A percentile compares a stretch with the other conserved stretches of the same genome.
phyloP scores from a whole-genome alignment of 164 flowering plant species.

The Litsea cubeba region DNA sequence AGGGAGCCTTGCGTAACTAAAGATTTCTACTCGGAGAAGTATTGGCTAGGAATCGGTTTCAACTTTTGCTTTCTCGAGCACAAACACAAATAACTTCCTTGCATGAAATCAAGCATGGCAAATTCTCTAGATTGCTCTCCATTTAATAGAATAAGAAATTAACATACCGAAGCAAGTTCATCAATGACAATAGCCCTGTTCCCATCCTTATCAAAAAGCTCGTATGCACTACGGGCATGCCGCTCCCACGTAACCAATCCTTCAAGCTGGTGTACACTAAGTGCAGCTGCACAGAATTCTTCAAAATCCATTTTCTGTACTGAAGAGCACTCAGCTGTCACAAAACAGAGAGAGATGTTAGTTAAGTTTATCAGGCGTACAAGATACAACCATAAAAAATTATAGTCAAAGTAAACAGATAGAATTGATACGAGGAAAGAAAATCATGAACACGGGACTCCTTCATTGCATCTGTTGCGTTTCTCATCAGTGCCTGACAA shows the following conservation, averaged over 20 bases:
- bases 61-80: background rate
- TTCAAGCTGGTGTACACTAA: slow-evolving; percentile 88
- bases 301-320: slow-evolving; percentile 90
- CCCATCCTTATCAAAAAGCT: slow-evolving; percentile 82
- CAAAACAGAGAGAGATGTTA: background rate
- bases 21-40: background rate
- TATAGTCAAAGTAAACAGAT: background rate
- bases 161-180: slow-evolving; percentile 88
- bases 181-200: slow-evolving; percentile 86
- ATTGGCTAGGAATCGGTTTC: background rate
- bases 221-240: slow-evolving; percentile 85
- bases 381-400: background rate
- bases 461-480: slow-evolving; percentile 91
- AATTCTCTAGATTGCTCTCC: background rate
- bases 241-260: slow-evolving; percentile 92
- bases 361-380: too few species aligned
- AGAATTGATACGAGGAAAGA: slow-evolving; percentile 44
- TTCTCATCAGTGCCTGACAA: slow-evolving; percentile 65
- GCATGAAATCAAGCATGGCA: background rate
- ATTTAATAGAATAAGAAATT: background rate
- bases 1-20: background rate
- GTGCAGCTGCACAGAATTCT: slow-evolving; percentile 90
- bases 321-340: slow-evolving; percentile 78
- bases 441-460: slow-evolving; percentile 76
- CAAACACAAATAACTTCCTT: background rate